A percentile compares a stretch with the other conserved stretches of the same genome.
phyloP scores from a whole-genome alignment of 1,284 basidiomycete species.

The Ganoderma multipileum region DNA sequence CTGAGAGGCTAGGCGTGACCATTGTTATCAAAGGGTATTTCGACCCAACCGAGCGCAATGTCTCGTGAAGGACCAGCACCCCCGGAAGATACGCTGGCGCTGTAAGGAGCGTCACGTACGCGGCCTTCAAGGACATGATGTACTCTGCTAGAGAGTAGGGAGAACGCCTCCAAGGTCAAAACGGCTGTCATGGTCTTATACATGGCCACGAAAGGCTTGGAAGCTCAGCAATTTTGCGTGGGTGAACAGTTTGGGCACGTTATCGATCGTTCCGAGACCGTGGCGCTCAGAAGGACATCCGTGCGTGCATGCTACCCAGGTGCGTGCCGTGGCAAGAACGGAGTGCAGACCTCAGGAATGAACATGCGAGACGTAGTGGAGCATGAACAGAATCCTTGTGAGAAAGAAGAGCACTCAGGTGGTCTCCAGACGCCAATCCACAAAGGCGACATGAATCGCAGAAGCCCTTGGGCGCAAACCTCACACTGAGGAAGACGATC shows the following conservation, averaged over 20 bases:
- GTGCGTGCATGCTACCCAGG: neutral
- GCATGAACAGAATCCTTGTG: neutral
- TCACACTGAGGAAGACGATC: neutral
- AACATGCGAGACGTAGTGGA: neutral
- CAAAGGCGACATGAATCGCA: neutral
- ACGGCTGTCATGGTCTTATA: neutral
- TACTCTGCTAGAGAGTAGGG: neutral
- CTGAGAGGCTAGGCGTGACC: slow-evolving; percentile 70
- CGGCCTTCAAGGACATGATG: slow-evolving; percentile 37
- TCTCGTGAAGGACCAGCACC: slow-evolving; percentile 75
- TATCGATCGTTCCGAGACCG: neutral
- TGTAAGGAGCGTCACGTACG: slow-evolving; percentile 72
- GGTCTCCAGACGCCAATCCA: neutral
- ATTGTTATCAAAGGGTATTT: slow-evolving; percentile 86
- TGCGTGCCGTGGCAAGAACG: neutral
- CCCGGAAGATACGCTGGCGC: slow-evolving; percentile 76
- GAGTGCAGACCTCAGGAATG: neutral
- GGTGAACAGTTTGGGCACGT: neutral
- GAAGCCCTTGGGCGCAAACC: neutral
- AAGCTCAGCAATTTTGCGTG: neutral
- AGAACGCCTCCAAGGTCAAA: neutral
- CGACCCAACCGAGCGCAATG: slow-evolving; percentile 67
- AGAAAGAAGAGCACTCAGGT: neutral
- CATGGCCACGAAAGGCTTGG: neutral
- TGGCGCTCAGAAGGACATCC: neutral